Evolutionary conservation across 176 grass and related monocot genomes (phyloP), one percentile per base, ranked within the genome.

Genomic region (Aegilops longissima): DNA sequence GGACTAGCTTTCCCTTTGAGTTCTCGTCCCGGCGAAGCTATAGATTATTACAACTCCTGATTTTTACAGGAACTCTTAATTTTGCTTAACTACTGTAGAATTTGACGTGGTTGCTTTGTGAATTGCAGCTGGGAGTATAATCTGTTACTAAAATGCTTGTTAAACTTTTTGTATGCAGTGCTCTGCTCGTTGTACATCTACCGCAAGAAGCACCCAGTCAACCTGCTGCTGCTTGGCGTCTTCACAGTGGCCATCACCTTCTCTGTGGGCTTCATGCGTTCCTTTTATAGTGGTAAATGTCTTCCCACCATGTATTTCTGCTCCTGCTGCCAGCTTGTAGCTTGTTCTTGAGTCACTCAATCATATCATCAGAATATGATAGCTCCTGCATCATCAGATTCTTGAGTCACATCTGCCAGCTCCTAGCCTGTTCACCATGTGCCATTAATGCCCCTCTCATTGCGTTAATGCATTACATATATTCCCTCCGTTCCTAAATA

Each of bases 231-330:
- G 66, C 88, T 94, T 12, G 90, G 69, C 16, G 64, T 94, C 36
- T 97, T 97, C 88, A 94, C 92, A 2, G 58, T 85, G 5, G 84
- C 92, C 82, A 91, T 93, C 61, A 97, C 86, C 73, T 97, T 97
- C 23, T 78, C 88, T 0, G 82, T 93, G 24, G 95, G 95, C 70
- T 86, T 97, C 88, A 90, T 84, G 70, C 86, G 95, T n/a, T 88
- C 95, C 64, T 97, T 97, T 82, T 91, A 1, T 44, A 44, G 40
- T 12, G 40, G 88, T 97, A 87, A 87, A 17, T 76, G n/a, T 66
- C 61, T 21, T 18, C 66, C 68, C 65, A 54, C 38, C 20, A 38
- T 8, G 33, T 67, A 12, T 51, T 68, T 1, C 3, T 49, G 51
- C 33, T 56, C 38, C 9, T 42, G 34, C 27, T 49, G 3, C 45